These are phyloP conservation scores for Tylopilus intermedius DNA, from an alignment of 768 basidiomycete genomes.

Conservation along the genomic window DNA sequence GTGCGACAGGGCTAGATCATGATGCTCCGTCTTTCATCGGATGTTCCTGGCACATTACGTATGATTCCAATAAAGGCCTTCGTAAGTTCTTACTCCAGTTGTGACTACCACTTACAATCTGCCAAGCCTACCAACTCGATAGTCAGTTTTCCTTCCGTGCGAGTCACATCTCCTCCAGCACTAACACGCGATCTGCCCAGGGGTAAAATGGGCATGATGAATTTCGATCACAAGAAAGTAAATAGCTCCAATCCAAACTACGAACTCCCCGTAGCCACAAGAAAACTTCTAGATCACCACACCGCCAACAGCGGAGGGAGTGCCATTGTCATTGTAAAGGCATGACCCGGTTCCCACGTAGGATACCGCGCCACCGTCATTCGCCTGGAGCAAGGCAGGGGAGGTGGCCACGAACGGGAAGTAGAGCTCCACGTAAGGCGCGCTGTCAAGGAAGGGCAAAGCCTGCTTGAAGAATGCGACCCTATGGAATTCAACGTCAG, in stretches of 20 bases:
- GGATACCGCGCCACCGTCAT: conserved; percentile 12
- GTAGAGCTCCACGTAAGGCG: conserved; percentile 30
- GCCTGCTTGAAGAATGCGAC: conserved; percentile 32
- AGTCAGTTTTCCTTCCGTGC: too few species aligned
- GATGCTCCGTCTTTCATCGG: too few species aligned
- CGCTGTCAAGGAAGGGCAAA: conserved; percentile 32
- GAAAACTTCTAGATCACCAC: conserved; percentile 17
- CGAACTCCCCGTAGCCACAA: background rate
- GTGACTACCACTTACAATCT: too few species aligned
- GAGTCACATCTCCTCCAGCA: too few species aligned
- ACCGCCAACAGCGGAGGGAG: conserved; percentile 22
- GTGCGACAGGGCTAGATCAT: too few species aligned
- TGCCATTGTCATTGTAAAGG: conserved; percentile 30
- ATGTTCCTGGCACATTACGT: too few species aligned
- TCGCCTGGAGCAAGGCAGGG: conserved; percentile 20
- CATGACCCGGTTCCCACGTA: conserved; percentile 28
- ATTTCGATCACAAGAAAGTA: background rate
- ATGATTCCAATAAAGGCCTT: too few species aligned
- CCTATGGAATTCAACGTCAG: conserved; percentile 16
- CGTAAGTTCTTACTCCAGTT: too few species aligned
- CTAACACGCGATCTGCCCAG: too few species aligned
- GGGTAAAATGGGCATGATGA: background rate
- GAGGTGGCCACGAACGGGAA: conserved; percentile 37
- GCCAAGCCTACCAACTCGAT: too few species aligned
- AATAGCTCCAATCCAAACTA: background rate